Evolutionary conservation across 2,329 filamentous ascomycete species (phyloP), one percentile per base, ranked within the genome.

Genomic region (Orbilia blumenaviensis): DNA sequence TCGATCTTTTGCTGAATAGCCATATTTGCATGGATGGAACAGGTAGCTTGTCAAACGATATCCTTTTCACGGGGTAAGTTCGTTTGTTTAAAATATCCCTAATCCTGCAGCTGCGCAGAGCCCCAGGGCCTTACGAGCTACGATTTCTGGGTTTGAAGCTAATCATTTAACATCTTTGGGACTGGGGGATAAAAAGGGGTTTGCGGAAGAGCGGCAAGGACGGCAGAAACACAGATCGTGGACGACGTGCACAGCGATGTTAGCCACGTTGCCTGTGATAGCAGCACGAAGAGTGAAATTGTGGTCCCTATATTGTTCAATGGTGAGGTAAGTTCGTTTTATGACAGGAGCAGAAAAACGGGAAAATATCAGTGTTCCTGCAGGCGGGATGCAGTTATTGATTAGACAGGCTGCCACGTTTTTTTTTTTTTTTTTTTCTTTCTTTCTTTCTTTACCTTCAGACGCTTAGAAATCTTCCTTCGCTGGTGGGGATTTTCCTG

Each of bases 191-290:
- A 21, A 52, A 86, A 87, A 44, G 92, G 92, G 29, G 92, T 95
- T 3, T 94, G 92, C 81, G 92, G 92, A 1, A 84, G 88, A 5
- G 91, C 91, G 0, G 92, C 91, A 0, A 81, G 86, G 23, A 86
- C 84, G 2, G 83, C 83, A 48, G 81, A 83, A 73, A 93, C 91
- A 9, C 90, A 92, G 83, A 82, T 93, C 5, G 87, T 91, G 0
- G 83, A 85, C 10, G 89, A 95, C 81, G 91, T 95, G 6, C 89
- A 92, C 46, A 81, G 84, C 61, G 94, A 94, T 80, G 90, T 91
- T 0, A 92, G 91, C 1, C 92, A 94, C 81, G 94, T 95, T 81
- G 91, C 92, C 8, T 94, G 92, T 81, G 92, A 95, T 82, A 87
- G 88, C 2, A 90, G 88, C 69, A 92, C 88, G 80, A 88, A 85